Conservation (phyloP, 768 basidiomycete species). For the Suillus cothurnatus region DNA sequence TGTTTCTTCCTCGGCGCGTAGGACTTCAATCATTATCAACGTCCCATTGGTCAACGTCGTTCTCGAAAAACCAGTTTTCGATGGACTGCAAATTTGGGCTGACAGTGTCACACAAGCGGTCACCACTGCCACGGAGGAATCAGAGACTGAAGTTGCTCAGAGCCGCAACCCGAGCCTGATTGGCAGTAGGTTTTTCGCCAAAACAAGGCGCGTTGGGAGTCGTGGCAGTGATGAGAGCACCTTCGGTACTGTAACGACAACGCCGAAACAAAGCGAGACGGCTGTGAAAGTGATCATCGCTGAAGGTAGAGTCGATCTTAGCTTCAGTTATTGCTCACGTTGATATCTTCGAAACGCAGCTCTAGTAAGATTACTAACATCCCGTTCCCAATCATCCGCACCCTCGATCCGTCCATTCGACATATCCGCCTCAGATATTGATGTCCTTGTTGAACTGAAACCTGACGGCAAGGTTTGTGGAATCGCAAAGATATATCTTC, state of each 20-base stretch:
- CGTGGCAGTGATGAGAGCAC: constrained; percentile 45
- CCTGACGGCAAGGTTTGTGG: constrained; percentile 66
- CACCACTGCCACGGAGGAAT: constrained; percentile 37
- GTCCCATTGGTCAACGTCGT: constrained; percentile 67
- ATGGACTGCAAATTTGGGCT: constrained; percentile 83
- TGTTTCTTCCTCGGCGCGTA: constrained; percentile 10
- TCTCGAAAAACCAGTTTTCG: constrained; percentile 65
- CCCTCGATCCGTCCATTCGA: constrained; percentile 50
- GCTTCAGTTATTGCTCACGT: neutral
- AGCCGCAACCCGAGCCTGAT: constrained; percentile 68
- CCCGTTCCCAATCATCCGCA: constrained; percentile 39
- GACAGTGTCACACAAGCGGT: constrained; percentile 83
- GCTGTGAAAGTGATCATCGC: constrained; percentile 51
- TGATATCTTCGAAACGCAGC: constrained; percentile 24
- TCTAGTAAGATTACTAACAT: constrained; percentile 50
- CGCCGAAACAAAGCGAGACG: constrained; percentile 38
- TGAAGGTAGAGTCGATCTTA: constrained; percentile 37
- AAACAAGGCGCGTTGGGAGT: constrained; percentile 39
- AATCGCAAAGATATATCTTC: constrained; percentile 1
- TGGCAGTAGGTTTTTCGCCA: constrained; percentile 76
- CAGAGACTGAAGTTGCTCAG: constrained; percentile 32
- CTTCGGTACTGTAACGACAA: constrained; percentile 35
- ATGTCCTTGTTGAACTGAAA: constrained; percentile 65
- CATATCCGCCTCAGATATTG: constrained; percentile 61
- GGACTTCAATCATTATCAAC: constrained; percentile 27